Conservation (phyloP, 257 asterid genomes). For the Solanum lycopersicoides region DNA sequence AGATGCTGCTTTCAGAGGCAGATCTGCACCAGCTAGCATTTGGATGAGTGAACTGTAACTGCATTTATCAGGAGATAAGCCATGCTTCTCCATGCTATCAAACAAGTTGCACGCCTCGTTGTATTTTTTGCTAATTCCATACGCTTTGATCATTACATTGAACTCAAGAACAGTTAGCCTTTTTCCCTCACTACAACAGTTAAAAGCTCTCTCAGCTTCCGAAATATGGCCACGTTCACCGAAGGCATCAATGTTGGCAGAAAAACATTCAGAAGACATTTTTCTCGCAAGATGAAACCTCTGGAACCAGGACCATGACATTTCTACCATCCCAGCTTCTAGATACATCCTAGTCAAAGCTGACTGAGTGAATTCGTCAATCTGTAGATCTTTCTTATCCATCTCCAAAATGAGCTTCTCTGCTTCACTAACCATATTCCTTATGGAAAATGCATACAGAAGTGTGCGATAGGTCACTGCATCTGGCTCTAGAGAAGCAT, state of each 20-base stretch:
- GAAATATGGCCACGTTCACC: conserved; percentile 68
- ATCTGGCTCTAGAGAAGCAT: conserved; percentile 71
- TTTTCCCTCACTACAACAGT: conserved; percentile 37
- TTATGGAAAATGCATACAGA: conserved; percentile 70
- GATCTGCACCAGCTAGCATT: conserved; percentile 67
- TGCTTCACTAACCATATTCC: conserved; percentile 77
- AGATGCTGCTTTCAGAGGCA: conserved; percentile 47
- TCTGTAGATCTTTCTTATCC: conserved; percentile 56
- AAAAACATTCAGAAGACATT: conserved; percentile 81
- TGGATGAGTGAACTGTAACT: conserved; percentile 77
- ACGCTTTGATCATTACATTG: conserved; percentile 93
- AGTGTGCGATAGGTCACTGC: conserved; percentile 81
- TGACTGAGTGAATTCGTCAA: conserved; percentile 86
- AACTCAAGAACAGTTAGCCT: conserved; percentile 44
- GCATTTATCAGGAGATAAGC: conserved; percentile 63
- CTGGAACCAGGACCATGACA: conserved; percentile 67
- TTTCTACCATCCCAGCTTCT: conserved; percentile 59
- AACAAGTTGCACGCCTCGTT: conserved; percentile 64
- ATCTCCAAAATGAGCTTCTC: conserved; percentile 65
- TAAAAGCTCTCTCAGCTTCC: conserved; percentile 61
- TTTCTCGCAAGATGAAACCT: conserved; percentile 69
- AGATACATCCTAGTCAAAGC: conserved; percentile 88
- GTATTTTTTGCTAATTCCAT: conserved; percentile 63
- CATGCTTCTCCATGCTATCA: conserved; percentile 50
- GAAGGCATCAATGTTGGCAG: conserved; percentile 86